These are phyloP conservation scores for Epichloe gansuensis DNA, from an alignment of 2,329 filamentous ascomycete genomes.

Conservation along the genomic window DNA sequence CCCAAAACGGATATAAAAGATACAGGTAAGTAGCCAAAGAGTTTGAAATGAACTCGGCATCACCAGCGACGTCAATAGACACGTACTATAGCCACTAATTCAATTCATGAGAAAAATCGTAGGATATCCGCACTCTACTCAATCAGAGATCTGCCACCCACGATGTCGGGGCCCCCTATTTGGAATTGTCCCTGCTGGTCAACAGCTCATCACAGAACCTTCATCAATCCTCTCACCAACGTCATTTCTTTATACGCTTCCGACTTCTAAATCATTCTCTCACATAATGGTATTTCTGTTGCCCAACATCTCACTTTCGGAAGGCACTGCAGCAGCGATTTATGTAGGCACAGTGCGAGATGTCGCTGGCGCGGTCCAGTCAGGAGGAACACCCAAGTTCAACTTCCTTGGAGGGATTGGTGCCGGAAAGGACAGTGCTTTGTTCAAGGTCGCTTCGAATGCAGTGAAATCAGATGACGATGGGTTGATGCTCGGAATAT, in stretches of 20 bases:
- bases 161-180: constrained; percentile 38
- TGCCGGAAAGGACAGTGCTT: constrained; percentile 79
- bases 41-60: no score
- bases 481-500: constrained; percentile 67
- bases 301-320: constrained; percentile 61
- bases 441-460: constrained; percentile 59
- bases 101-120: background rate
- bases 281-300: constrained; percentile 86
- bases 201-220: constrained; percentile 42
- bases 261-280: constrained; percentile 45
- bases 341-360: constrained; percentile 55
- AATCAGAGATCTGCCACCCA: constrained; percentile 1
- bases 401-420: constrained; percentile 81
- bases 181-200: constrained; percentile 49
- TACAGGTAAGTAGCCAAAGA: no score
- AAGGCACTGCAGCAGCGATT: constrained; percentile 72
- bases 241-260: constrained; percentile 44
- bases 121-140: background rate
- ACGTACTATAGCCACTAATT: background rate
- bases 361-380: constrained; percentile 25
- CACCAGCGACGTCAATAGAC: no score
- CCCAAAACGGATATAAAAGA: no score
- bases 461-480: constrained; percentile 15
- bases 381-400: constrained; percentile 46
- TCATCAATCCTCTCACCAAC: constrained; percentile 39